Conservation (phyloP, 1,284 basidiomycete species). For the Melampsora larici-populina region DNA sequence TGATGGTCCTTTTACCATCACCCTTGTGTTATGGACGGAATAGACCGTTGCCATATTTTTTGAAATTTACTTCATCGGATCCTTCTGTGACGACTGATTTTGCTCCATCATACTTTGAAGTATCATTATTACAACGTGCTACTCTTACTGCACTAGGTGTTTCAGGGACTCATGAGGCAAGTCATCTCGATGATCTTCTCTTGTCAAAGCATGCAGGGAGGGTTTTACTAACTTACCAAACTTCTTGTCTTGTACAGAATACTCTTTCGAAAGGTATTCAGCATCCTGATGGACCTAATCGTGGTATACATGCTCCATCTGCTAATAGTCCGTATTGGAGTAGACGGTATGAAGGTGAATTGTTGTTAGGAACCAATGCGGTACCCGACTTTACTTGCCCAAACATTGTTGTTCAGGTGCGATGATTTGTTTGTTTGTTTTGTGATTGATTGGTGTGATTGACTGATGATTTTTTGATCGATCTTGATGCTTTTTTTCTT, state of each 20-base stretch:
- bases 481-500: neutral
- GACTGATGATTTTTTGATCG: neutral
- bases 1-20: constrained; percentile 19
- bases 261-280: neutral
- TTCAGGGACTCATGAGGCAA: constrained; percentile 7
- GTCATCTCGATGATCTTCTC: neutral
- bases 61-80: constrained; percentile 12
- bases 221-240: neutral
- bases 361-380: neutral
- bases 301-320: neutral
- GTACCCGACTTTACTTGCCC: constrained; percentile 7
- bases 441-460: too few relatives aligned
- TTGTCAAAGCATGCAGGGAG: neutral
- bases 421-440: neutral
- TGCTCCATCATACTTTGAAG: neutral
- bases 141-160: neutral
- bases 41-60: constrained; percentile 10
- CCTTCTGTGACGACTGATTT: neutral
- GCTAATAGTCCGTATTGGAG: neutral
- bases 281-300: neutral
- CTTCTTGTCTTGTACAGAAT: neutral
- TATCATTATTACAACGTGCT: neutral
- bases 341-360: constrained; percentile 11
- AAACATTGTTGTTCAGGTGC: constrained; percentile 18
- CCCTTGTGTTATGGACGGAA: constrained; percentile 2